Percentiles rank a stretch among this genome's conserved stretches.
phyloP scores from a whole-genome alignment of 2,329 filamentous ascomycete genomes.

The Penicillium crustosum region DNA sequence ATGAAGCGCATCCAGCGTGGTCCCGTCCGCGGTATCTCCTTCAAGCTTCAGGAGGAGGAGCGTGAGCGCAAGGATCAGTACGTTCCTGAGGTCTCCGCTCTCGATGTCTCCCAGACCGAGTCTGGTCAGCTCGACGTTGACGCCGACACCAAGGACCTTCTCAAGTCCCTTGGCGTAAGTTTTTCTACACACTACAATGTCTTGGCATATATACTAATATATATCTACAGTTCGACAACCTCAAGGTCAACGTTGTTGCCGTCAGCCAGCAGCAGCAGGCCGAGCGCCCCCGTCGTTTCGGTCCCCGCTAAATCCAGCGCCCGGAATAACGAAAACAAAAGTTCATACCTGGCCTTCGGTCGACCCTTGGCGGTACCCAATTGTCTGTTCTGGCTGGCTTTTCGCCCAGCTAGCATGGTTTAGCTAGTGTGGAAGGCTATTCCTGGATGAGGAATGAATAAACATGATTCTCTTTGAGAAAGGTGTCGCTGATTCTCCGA shows the following conservation, averaged over 20 bases:
- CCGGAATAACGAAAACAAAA: constrained; percentile 27
- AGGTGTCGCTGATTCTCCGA: constrained; percentile 88
- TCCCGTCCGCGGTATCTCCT: constrained; percentile 99
- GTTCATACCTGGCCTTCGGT: constrained; percentile 30
- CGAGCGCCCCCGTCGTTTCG: constrained; percentile 80
- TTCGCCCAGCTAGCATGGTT: constrained; percentile 26
- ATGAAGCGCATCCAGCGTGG: constrained; percentile 99
- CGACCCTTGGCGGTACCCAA: constrained; percentile 30
- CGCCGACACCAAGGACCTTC: constrained; percentile 95
- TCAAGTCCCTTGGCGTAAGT: constrained; percentile 98
- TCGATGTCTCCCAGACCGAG: constrained; percentile 96
- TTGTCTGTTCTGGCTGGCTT: constrained; percentile 31
- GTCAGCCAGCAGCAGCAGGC: constrained; percentile 83
- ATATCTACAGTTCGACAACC: constrained; percentile 77
- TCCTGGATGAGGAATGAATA: constrained; percentile 39
- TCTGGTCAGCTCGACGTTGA: constrained; percentile 93
- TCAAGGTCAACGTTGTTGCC: constrained; percentile 92
- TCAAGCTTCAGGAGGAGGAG: constrained; percentile 99
- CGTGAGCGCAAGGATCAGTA: constrained; percentile 99
- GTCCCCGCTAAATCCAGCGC: constrained; percentile 33
- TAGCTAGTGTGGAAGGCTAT: constrained; percentile 31
- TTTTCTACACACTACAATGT: constrained; percentile 7
- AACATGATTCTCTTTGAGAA: constrained; percentile 50
- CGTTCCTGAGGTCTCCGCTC: constrained; percentile 96
- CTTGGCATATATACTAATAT: constrained; percentile 7